Evolutionary conservation across 2,329 filamentous ascomycete genomes (phyloP).

Genomic region (Rhynchosporium secalis): DNA sequence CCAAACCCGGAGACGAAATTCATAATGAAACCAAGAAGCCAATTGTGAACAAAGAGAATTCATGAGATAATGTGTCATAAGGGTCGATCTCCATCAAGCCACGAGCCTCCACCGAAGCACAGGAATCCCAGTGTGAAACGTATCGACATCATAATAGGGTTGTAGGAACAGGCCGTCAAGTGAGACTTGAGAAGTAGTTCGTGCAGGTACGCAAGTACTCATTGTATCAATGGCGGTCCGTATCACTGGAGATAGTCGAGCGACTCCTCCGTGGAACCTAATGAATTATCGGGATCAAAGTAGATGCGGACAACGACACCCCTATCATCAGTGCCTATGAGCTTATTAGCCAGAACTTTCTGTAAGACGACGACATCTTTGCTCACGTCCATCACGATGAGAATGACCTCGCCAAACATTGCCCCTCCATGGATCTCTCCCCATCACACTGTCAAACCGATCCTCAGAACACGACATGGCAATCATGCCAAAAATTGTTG

Average conservation of each 20-base stretch:
- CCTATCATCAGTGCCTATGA: conserved; percentile 22
- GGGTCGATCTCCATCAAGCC: too few relatives aligned
- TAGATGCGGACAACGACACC: conserved; percentile 35
- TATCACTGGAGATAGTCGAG: conserved; percentile 28
- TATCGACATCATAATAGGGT: too few relatives aligned
- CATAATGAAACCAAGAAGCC: too few relatives aligned
- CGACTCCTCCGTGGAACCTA: conserved; percentile 25
- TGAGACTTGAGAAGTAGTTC: too few relatives aligned
- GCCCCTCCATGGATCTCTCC: too few relatives aligned
- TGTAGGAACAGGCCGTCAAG: too few relatives aligned
- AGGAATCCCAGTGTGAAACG: too few relatives aligned
- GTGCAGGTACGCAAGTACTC: not conserved
- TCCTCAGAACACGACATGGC: conserved; percentile 30
- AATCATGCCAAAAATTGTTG: conserved; percentile 31
- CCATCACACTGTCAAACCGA: too few relatives aligned
- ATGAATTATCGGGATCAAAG: conserved; percentile 32
- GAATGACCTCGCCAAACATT: conserved; percentile 24
- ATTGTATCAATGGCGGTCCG: conserved; percentile 6
- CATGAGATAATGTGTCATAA: too few relatives aligned
- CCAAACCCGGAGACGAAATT: too few relatives aligned
- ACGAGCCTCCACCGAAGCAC: too few relatives aligned
- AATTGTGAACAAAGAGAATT: too few relatives aligned
- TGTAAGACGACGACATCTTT: not conserved
- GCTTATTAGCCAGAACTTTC: not conserved
- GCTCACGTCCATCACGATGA: conserved; percentile 28